Percentiles rank a stretch among this genome's conserved stretches.
Evolutionary conservation across 441 rosid species (phyloP).

Genomic region (Kokia cookei): DNA sequence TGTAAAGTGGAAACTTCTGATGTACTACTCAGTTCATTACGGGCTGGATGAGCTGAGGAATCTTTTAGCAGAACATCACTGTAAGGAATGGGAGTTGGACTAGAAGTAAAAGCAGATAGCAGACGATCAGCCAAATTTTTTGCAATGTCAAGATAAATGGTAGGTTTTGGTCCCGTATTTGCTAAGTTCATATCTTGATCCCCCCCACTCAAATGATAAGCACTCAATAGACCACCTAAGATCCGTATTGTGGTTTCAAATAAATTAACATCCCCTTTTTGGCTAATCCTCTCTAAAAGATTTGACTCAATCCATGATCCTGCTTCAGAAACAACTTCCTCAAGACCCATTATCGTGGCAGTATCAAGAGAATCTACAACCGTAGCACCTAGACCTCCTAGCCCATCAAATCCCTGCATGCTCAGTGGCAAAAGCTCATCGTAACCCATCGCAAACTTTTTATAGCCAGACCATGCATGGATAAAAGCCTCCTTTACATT

Average conservation of each 20-base stretch:
- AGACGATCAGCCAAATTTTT: slow-evolving; percentile 82
- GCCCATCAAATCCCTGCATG: slow-evolving; percentile 65
- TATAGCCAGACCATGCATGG: slow-evolving; percentile 94
- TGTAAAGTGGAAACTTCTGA: slow-evolving; percentile 88
- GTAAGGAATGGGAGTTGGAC: slow-evolving; percentile 84
- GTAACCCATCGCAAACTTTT: slow-evolving; percentile 77
- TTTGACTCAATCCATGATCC: slow-evolving; percentile 82
- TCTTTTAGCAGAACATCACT: slow-evolving; percentile 79
- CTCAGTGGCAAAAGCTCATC: slow-evolving; percentile 95
- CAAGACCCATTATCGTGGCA: slow-evolving; percentile 91
- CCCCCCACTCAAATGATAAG: slow-evolving; percentile 91
- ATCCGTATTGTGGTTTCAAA: slow-evolving; percentile 96
- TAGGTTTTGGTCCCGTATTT: slow-evolving; percentile 59
- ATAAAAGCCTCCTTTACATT: neutral
- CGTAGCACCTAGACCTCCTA: slow-evolving; percentile 97
- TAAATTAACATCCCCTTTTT: slow-evolving; percentile 90
- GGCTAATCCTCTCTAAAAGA: slow-evolving; percentile 63
- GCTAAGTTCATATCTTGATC: slow-evolving; percentile 40
- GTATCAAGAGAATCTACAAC: slow-evolving; percentile 94
- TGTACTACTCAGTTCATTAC: slow-evolving; percentile 84
- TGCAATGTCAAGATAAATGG: slow-evolving; percentile 68
- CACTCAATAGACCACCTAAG: slow-evolving; percentile 96
- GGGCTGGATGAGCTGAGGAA: slow-evolving; percentile 79
- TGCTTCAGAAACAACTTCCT: slow-evolving; percentile 77
- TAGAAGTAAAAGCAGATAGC: slow-evolving; percentile 77